Conservation (phyloP, 352 stramenopile species). For the Peronospora farinosa region DNA sequence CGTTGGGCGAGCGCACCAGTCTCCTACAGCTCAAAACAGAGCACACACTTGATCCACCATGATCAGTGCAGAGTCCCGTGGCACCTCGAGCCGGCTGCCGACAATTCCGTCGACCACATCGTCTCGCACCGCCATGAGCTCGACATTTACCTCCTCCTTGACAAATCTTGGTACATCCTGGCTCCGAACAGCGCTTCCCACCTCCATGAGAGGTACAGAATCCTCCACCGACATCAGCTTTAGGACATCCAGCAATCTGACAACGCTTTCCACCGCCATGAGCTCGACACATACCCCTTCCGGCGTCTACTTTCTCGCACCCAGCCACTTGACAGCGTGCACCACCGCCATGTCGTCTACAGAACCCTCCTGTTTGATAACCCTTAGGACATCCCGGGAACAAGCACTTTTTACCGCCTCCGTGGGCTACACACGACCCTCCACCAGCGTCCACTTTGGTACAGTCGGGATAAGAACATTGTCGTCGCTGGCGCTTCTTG, state of each 20-base stretch:
- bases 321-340: slow-evolving; percentile 62
- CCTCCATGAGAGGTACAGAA: slow-evolving; percentile 79
- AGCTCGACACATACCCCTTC: slow-evolving; percentile 58
- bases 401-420: slow-evolving; percentile 76
- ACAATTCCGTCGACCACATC: slow-evolving; percentile 51
- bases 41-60: slow-evolving; percentile 59
- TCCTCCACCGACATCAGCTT: slow-evolving; percentile 75
- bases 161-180: slow-evolving; percentile 72
- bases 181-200: slow-evolving; percentile 57
- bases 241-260: slow-evolving; percentile 42
- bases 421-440: slow-evolving; percentile 78
- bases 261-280: slow-evolving; percentile 75
- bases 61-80: slow-evolving; percentile 55
- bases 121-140: slow-evolving; percentile 62
- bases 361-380: slow-evolving; percentile 77
- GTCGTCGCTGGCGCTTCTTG: slow-evolving; percentile 39
- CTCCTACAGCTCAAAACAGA: slow-evolving; percentile 49
- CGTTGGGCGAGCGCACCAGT: slow-evolving; percentile 39
- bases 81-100: slow-evolving; percentile 47
- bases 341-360: slow-evolving; percentile 64
- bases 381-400: slow-evolving; percentile 67
- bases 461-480: slow-evolving; percentile 51
- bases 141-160: slow-evolving; percentile 78
- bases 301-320: slow-evolving; percentile 76
- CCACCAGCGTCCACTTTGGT: slow-evolving; percentile 70